Evolutionary conservation across 495 filamentous ascomycete species (phyloP).

Genomic region (Trichodelitschia bisporula): DNA sequence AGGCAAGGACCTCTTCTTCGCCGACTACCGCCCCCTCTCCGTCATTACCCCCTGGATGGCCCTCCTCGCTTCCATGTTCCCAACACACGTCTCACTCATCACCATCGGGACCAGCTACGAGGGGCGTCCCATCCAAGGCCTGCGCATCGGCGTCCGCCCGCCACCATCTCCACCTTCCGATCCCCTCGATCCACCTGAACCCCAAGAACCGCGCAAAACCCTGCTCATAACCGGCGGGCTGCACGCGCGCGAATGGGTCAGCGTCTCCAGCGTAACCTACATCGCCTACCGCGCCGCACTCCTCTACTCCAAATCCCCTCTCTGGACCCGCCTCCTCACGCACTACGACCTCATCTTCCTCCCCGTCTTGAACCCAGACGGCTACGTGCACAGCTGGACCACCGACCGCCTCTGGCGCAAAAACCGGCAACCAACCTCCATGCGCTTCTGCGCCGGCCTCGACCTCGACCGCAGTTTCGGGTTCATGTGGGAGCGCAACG

Average conservation of each 20-base stretch:
- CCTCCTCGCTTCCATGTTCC: conserved; percentile 68
- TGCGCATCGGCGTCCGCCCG: conserved; percentile 39
- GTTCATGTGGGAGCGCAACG: conserved; percentile 57
- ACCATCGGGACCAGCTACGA: conserved; percentile 64
- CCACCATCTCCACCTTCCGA: conserved; percentile 7
- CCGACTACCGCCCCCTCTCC: conserved; percentile 58
- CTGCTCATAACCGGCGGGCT: conserved; percentile 65
- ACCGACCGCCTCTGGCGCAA: conserved; percentile 87
- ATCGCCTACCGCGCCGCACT: conserved; percentile 75
- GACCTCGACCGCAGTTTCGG: conserved; percentile 75
- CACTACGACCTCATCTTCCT: conserved; percentile 74
- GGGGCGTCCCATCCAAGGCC: conserved; percentile 57
- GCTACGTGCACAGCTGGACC: conserved; percentile 85
- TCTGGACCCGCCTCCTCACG: conserved; percentile 51
- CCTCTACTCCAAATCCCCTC: conserved; percentile 38
- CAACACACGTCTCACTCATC: conserved; percentile 44
- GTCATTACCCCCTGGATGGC: conserved; percentile 77
- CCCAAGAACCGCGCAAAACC: conserved; percentile 33
- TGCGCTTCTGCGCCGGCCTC: conserved; percentile 64
- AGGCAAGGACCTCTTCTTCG: conserved; percentile 54
- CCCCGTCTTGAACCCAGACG: conserved; percentile 79
- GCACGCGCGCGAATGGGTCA: conserved; percentile 93
- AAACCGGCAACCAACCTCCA: conserved; percentile 62
- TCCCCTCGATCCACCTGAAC: too few species aligned
- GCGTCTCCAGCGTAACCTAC: conserved; percentile 75